Conservation (phyloP, 2,329 filamentous ascomycete genomes). For the Penicillium sp. region DNA sequence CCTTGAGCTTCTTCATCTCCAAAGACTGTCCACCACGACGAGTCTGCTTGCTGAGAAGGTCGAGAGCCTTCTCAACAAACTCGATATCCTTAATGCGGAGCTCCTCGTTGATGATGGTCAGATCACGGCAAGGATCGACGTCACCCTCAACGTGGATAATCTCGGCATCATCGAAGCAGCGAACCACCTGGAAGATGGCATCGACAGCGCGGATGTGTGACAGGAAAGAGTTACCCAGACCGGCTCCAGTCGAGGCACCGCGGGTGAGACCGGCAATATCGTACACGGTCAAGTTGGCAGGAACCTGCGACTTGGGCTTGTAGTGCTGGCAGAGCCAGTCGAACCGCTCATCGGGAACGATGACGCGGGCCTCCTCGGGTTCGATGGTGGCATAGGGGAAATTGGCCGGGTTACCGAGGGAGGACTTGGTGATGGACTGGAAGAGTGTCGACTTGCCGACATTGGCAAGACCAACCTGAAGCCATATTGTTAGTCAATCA, state of each 20-base stretch:
- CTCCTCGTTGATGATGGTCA: constrained; percentile 96
- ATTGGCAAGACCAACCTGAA: constrained; percentile 93
- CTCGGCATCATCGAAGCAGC: constrained; percentile 97
- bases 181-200: constrained; percentile 95
- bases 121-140: constrained; percentile 88
- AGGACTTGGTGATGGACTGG: constrained; percentile 98
- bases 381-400: constrained; percentile 99
- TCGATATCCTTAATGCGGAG: constrained; percentile 97
- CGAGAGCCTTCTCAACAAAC: constrained; percentile 93
- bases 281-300: constrained; percentile 95
- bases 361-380: constrained; percentile 94
- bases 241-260: constrained; percentile 93
- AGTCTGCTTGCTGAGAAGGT: constrained; percentile 90
- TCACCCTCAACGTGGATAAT: constrained; percentile 99
- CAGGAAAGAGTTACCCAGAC: constrained; percentile 95
- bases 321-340: constrained; percentile 96
- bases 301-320: constrained; percentile 95
- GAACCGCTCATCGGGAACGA: constrained; percentile 93
- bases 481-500: constrained; percentile 17
- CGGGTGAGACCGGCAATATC: constrained; percentile 96
- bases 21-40: constrained; percentile 89
- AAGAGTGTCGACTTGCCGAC: constrained; percentile 99
- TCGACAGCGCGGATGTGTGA: constrained; percentile 98
- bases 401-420: constrained; percentile 97
- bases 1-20: constrained; percentile 95